Base-by-base conservation (phyloP, 2,329 filamentous ascomycete species). In the Aureobasidium pullulans region DNA sequence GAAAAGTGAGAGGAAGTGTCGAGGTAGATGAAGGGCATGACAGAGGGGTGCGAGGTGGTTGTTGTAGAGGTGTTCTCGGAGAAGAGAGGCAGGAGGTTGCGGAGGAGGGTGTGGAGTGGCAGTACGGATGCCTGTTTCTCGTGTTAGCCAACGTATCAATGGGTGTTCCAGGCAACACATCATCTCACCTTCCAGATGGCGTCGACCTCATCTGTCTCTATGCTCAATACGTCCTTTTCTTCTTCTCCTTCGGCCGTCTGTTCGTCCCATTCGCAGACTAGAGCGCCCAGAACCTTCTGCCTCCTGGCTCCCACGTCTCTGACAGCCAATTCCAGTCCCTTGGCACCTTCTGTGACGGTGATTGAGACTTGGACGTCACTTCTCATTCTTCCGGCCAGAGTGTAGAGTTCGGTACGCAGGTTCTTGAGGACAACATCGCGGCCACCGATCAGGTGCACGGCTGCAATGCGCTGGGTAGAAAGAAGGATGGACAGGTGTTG, bases 11-110 rank as follows among this genome's bases (percentile, higher is more conserved):
- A 28, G 15, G 47, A 19, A 29, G 43, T 54, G 54, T 60, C 47
- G 61, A 62, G 59, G 43, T 50, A 54, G 37, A 61, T 47, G 54
- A 54, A 58, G 16, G 59, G 53, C 39, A 37, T 29, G 37, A 39
- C 7, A 4, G 50, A 32, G 32, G 50, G 28, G 16, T 36, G 36
- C 8, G 53, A 42, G 23, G 50, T 7, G 16, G 60, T 39, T 37
- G 57, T 46, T 58, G 50, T 44, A 43, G 57, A 48, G 36, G 36
- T 31, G 44, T 49, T 16, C 15, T 32, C 4, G 36, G 42, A 16
- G 23, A 61, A 54, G 1, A 58, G 48, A 19, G 61, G 61, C 1
- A 62, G 43, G 1, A 60, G 60, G n/a, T 23, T 36, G 31, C 54
- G 54, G 15, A 60, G 47, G 36, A 62, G 44, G 15, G 59, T 48